A percentile compares a stretch with the other conserved stretches of the same genome.
phyloP scores from a whole-genome alignment of 768 basidiomycete species.

The Sarcodon aspratus region DNA sequence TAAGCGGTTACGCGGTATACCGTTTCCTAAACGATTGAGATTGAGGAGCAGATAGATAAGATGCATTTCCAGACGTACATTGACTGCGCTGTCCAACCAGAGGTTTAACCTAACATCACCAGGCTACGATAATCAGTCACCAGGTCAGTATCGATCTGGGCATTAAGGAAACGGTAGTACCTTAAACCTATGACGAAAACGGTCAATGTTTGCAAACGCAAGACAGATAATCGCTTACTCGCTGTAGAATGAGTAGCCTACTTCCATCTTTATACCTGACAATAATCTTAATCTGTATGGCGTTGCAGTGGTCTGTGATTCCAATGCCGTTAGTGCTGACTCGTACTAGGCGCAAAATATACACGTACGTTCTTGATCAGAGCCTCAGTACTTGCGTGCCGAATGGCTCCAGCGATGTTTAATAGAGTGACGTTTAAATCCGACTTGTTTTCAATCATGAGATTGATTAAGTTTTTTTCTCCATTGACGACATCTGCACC shows the following conservation, averaged over 20 bases:
- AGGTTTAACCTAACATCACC: conserved; percentile 64
- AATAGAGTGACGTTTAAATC: conserved; percentile 59
- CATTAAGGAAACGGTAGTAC: conserved; percentile 6
- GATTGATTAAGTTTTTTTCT: conserved; percentile 56
- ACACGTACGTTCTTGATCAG: conserved; percentile 64
- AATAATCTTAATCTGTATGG: conserved; percentile 41
- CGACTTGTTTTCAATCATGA: conserved; percentile 69
- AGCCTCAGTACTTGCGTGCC: conserved; percentile 46
- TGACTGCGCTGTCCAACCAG: conserved; percentile 62
- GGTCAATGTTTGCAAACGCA: conserved; percentile 1
- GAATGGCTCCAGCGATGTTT: conserved; percentile 55
- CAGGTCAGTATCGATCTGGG: too few relatives aligned
- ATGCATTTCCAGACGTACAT: conserved; percentile 29
- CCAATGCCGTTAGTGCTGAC: background rate
- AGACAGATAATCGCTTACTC: conserved; percentile 41
- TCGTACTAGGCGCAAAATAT: background rate
- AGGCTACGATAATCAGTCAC: conserved; percentile 30
- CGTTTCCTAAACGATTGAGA: conserved; percentile 28
- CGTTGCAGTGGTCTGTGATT: conserved; percentile 42
- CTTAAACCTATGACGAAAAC: conserved; percentile 5
- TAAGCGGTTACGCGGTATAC: conserved; percentile 57
- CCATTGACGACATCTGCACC: conserved; percentile 73
- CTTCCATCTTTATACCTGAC: conserved; percentile 43
- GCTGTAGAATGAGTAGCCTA: conserved; percentile 72
- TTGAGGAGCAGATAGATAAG: background rate